Evolutionary conservation across 768 basidiomycete genomes (phyloP).

Genomic region (Krasilnikovozyma curviuscula): DNA sequence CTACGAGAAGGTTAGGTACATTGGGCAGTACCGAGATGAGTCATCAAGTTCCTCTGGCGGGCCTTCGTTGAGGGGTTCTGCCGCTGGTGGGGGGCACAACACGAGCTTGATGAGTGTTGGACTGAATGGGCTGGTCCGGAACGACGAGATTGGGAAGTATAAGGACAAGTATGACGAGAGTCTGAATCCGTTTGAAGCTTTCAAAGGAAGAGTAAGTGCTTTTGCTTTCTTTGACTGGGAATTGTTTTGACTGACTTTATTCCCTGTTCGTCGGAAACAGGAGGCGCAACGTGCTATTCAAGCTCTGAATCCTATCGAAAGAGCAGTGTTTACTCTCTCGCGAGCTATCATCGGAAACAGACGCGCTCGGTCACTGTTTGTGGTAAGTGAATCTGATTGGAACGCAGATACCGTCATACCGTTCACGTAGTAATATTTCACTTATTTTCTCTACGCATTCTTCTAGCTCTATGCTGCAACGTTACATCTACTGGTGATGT

Average conservation of each 20-base stretch:
- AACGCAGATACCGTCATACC: too few relatives aligned
- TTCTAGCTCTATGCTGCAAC: constrained; percentile 46
- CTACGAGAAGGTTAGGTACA: constrained; percentile 97
- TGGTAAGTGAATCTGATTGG: too few relatives aligned
- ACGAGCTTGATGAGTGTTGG: constrained; percentile 16
- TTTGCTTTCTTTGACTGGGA: background rate
- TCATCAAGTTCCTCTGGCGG: background rate
- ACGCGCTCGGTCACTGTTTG: constrained; percentile 70
- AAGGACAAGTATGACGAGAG: constrained; percentile 81
- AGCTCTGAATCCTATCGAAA: constrained; percentile 75
- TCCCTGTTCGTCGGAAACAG: constrained; percentile 29
- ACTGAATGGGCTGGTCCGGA: constrained; percentile 1
- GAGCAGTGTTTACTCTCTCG: constrained; percentile 66
- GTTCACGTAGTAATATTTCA: background rate
- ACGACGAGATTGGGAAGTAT: constrained; percentile 71
- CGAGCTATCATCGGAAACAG: constrained; percentile 73
- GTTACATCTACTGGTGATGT: constrained; percentile 59
- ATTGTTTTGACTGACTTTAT: background rate
- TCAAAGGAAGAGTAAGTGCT: constrained; percentile 67
- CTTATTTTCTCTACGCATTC: background rate
- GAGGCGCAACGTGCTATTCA: constrained; percentile 88
- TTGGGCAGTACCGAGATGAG: constrained; percentile 86
- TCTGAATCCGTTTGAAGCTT: constrained; percentile 96
- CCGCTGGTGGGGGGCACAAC: background rate
- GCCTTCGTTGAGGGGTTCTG: background rate